Evolutionary conservation across 2,329 filamentous ascomycete genomes (phyloP).

Genomic region (Ophiostoma australiae): DNA sequence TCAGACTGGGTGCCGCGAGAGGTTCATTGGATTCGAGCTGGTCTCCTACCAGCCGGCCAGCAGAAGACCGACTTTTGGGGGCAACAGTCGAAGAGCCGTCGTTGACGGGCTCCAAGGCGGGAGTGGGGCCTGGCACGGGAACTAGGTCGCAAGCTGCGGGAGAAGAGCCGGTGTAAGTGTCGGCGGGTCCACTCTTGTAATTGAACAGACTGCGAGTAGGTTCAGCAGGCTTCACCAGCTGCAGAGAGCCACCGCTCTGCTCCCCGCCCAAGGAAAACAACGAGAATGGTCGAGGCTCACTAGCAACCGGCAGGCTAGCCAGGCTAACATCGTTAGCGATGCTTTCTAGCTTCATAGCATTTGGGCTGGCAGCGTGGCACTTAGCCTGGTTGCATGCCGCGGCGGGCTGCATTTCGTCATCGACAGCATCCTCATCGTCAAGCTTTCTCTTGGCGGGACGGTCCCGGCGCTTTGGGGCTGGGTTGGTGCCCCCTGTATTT

Average conservation of each 20-base stretch:
- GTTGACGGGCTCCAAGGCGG: not conserved
- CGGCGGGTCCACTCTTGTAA: not conserved
- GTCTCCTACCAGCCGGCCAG: not conserved
- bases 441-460: not conserved
- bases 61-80: not conserved
- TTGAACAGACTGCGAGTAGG: not conserved
- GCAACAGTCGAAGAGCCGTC: not conserved
- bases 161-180: conserved; percentile 3
- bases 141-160: not conserved
- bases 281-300: not conserved
- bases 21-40: not conserved
- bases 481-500: not conserved
- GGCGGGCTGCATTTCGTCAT: not conserved
- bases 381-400: not conserved
- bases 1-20: not conserved
- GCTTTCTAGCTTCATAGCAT: not conserved
- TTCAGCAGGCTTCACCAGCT: not conserved
- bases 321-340: not conserved
- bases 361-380: not conserved
- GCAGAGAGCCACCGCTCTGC: not conserved
- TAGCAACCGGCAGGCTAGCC: not conserved
- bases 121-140: not conserved
- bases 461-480: not conserved
- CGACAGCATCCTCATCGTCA: not conserved
- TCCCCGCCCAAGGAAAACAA: not conserved